Evolutionary conservation across 371 early-diverging fungal species (phyloP).

Genomic region (Vairimorpha ceranae): DNA sequence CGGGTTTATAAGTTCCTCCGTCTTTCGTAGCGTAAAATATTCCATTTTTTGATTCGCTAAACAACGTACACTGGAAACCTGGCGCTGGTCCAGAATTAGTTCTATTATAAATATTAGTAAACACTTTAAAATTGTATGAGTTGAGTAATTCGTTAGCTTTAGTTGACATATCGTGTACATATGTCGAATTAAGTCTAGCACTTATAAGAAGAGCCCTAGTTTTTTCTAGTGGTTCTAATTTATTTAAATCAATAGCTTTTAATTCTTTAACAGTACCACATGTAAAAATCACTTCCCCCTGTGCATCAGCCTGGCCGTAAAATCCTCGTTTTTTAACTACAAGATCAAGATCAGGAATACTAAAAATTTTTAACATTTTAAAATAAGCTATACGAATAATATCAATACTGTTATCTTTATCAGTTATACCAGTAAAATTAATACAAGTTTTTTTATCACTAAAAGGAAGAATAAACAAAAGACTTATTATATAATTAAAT

Average conservation of each 20-base stretch:
- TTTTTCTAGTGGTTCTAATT: conserved; percentile 72
- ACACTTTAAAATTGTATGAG: conserved; percentile 84
- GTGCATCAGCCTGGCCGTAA: conserved; percentile 75
- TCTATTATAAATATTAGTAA: conserved; percentile 86
- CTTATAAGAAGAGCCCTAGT: conserved; percentile 84
- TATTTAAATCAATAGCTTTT: conserved; percentile 70
- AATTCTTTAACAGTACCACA: conserved; percentile 74
- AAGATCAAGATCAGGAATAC: conserved; percentile 34
- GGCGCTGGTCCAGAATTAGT: conserved; percentile 72
- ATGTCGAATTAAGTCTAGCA: conserved; percentile 79
- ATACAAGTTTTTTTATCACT: conserved; percentile 72
- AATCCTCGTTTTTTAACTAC: conserved; percentile 78
- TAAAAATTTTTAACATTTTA: conserved; percentile 20
- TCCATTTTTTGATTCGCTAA: conserved; percentile 44
- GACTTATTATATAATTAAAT: conserved; percentile 67
- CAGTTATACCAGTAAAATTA: conserved; percentile 77
- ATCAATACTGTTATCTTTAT: conserved; percentile 67
- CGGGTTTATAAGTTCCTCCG: conserved; percentile 4
- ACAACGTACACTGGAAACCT: conserved; percentile 48
- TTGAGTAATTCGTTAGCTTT: conserved; percentile 73
- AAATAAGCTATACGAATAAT: conserved; percentile 39
- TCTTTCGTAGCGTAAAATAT: conserved; percentile 28
- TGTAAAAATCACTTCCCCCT: conserved; percentile 74
- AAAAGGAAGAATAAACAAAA: conserved; percentile 82
- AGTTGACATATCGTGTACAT: conserved; percentile 80